Evolutionary conservation across 257 asterid genomes (phyloP).

Genomic region (Ilex asprella): DNA sequence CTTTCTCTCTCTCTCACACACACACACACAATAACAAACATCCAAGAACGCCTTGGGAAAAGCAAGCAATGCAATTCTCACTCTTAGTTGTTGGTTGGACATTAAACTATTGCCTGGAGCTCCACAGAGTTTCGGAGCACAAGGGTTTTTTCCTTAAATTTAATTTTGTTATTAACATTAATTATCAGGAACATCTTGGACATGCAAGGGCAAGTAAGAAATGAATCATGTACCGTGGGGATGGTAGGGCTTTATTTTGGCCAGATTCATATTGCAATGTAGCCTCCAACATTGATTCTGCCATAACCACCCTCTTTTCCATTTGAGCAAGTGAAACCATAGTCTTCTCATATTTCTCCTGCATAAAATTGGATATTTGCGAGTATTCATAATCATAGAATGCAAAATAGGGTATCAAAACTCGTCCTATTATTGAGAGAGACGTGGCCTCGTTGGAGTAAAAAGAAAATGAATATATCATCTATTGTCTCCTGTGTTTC

Average conservation of each 20-base stretch:
- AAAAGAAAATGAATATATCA: too few species aligned
- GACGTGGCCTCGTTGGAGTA: too few species aligned
- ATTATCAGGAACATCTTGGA: neutral
- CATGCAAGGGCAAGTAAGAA: neutral
- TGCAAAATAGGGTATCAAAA: too few species aligned
- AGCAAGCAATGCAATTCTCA: too few species aligned
- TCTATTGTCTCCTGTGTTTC: too few species aligned
- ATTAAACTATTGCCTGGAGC: neutral
- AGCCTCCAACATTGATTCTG: slow-evolving; percentile 87
- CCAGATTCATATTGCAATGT: slow-evolving; percentile 80
- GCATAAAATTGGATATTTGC: slow-evolving; percentile 6
- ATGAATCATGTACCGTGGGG: slow-evolving; percentile 47
- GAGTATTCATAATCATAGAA: too few species aligned
- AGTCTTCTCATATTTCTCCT: slow-evolving; percentile 69
- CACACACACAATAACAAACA: too few species aligned
- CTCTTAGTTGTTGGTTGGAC: neutral
- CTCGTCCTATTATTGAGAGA: too few species aligned
- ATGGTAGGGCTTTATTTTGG: slow-evolving; percentile 64
- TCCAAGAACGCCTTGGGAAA: too few species aligned
- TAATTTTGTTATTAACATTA: neutral
- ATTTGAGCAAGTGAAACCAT: slow-evolving; percentile 42
- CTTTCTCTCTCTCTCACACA: too few species aligned
- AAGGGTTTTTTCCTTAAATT: neutral
- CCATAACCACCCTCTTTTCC: slow-evolving; percentile 89
- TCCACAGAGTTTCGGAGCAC: neutral